Conservation (phyloP, 176 grass and related monocot species). For the Rhynchospora tenuis region DNA sequence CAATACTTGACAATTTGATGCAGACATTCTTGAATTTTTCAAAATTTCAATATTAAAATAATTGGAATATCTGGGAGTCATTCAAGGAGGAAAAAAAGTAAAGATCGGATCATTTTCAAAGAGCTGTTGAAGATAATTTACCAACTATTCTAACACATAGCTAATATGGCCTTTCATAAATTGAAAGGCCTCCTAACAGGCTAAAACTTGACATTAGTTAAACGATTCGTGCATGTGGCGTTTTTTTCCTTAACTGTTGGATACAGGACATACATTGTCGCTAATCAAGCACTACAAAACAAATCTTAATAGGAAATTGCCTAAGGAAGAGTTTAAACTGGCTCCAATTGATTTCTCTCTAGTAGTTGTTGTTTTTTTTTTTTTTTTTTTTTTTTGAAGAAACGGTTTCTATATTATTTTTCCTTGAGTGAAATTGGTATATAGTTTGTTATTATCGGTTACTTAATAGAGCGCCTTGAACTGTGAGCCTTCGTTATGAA, state of each 20-base stretch:
- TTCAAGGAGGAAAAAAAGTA: not conserved
- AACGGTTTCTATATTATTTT: no score
- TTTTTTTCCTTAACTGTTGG: not conserved
- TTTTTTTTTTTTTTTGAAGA: not conserved
- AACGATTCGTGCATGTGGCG: not conserved
- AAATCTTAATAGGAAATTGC: not conserved
- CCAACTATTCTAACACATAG: not conserved
- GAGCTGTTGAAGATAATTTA: not conserved
- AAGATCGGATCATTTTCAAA: not conserved
- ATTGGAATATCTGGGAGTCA: not conserved
- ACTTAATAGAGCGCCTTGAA: not conserved
- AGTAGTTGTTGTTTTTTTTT: not conserved
- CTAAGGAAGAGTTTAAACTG: not conserved
- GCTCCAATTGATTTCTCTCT: not conserved
- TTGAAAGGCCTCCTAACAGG: conserved; percentile 1
- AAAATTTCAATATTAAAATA: not conserved
- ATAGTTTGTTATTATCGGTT: not conserved
- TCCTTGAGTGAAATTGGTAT: no score
- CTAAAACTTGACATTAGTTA: not conserved
- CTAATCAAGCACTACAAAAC: not conserved
- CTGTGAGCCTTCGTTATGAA: not conserved
- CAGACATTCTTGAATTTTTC: no score
- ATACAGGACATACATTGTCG: not conserved
- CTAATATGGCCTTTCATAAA: not conserved
- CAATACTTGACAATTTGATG: no score